Conservation (phyloP, 768 basidiomycete species). For the Suillus lakei region DNA sequence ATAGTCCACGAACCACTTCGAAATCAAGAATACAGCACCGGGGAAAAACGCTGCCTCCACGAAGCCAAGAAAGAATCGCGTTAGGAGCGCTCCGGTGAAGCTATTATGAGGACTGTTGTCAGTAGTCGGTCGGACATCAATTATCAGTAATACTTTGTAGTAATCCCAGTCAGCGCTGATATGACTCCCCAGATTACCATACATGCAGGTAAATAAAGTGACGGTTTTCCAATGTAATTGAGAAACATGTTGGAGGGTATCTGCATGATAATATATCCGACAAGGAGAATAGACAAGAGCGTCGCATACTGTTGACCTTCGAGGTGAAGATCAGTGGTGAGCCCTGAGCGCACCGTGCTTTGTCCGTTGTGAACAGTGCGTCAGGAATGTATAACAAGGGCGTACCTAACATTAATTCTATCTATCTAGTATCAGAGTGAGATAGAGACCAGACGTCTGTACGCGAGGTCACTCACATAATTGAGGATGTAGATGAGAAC, state of each 20-base stretch:
- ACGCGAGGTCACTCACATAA: constrained; percentile 28
- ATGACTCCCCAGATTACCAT: constrained; percentile 76
- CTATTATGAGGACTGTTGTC: constrained; percentile 20
- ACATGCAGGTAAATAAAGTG: constrained; percentile 64
- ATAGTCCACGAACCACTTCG: constrained; percentile 37
- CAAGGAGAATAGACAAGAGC: constrained; percentile 67
- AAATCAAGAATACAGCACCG: constrained; percentile 47
- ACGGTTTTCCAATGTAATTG: constrained; percentile 68
- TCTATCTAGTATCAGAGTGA: constrained; percentile 51
- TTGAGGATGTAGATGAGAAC: constrained; percentile 45
- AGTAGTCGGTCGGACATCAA: not conserved
- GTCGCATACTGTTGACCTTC: constrained; percentile 66
- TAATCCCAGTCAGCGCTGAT: constrained; percentile 49
- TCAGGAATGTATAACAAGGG: constrained; percentile 2
- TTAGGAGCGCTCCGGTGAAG: constrained; percentile 46
- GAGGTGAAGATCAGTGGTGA: constrained; percentile 68
- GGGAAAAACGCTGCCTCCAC: constrained; percentile 53
- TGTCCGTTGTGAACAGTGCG: not conserved
- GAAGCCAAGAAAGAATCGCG: constrained; percentile 58
- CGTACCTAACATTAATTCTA: constrained; percentile 69
- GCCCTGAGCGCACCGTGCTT: constrained; percentile 73
- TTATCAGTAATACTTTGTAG: constrained; percentile 30
- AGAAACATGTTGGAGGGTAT: constrained; percentile 70
- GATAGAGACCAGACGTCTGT: not conserved
- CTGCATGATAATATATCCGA: constrained; percentile 54